Evolutionary conservation across 106 monocot species (phyloP), one percentile per base, ranked within the genome.

Genomic region (Vanilla planifolia): DNA sequence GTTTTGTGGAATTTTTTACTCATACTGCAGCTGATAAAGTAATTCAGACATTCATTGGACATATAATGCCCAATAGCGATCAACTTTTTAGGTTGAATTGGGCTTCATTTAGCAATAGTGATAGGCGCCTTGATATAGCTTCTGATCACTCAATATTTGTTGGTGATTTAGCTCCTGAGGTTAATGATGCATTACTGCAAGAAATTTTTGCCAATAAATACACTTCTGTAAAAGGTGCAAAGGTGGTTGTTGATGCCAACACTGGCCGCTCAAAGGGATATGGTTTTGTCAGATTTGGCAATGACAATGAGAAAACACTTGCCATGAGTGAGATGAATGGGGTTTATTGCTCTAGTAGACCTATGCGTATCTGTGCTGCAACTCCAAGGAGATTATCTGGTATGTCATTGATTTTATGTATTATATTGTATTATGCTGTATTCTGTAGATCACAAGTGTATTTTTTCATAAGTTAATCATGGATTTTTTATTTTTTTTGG

Each of bases 111-210:
- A 77, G 82, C 51, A 72, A 66, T 52, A 83, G 88, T 0, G 83
- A 88, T 42, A 76, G 59, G 48, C 72, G 79, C 35, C 33, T 55
- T 0, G 82, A 87, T 66, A 69, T 73, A 46, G 72, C 68, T 61
- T 70, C 66, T 40, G 69, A 88, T 61, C 67, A 77, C 52, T 68
- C 88, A 2, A 84, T 88, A 35, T 88, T 88, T 71, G 88, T 88
- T 6, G 88, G 88, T 33, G 88, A 55, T 30, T 5, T 76, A 13
- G 64, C 76, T 60, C 50, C 76, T 51, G 76, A 76, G 64, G 76
- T 70, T 43, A 70, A 64, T 42, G 70, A 76, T 70, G 29, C 59
- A 15, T 3, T 70, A 9, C 50, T 76, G 30, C 76, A 70, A 65
- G 76, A 76, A 59, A 76, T 65, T 8, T 76, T 76, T 65, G 8